Evolutionary conservation across 768 basidiomycete species (phyloP).

Genomic region (Cystobasidium tubakii): DNA sequence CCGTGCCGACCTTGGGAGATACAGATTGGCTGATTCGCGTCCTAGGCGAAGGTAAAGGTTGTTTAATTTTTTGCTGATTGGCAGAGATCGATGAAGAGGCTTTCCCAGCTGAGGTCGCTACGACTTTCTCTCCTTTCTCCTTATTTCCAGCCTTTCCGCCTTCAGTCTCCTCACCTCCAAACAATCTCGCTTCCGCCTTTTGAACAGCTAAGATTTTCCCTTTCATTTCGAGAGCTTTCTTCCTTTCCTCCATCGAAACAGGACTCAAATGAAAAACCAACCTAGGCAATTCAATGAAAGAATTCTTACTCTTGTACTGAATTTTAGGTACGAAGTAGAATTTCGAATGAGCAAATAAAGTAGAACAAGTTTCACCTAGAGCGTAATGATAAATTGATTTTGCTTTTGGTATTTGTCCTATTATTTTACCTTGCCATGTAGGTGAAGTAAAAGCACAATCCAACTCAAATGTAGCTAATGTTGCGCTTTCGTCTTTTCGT

Average conservation of each 20-base stretch:
- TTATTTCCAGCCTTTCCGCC: neutral
- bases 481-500: slow-evolving; percentile 47
- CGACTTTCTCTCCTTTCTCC: neutral
- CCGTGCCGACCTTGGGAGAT: neutral
- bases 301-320: neutral
- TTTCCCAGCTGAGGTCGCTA: too few species aligned
- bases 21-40: neutral
- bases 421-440: slow-evolving; percentile 1
- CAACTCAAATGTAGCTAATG: slow-evolving; percentile 2
- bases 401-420: slow-evolving; percentile 13
- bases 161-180: neutral
- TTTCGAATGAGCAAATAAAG: slow-evolving; percentile 60
- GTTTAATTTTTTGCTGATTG: neutral
- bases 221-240: slow-evolving; percentile 25
- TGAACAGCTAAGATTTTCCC: slow-evolving; percentile 17
- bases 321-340: slow-evolving; percentile 55
- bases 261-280: neutral
- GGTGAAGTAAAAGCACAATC: neutral
- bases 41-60: neutral
- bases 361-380: slow-evolving; percentile 68
- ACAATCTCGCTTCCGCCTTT: slow-evolving; percentile 29
- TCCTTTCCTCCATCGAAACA: slow-evolving; percentile 22
- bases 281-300: slow-evolving; percentile 4
- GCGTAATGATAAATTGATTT: slow-evolving; percentile 62
- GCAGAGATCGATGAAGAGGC: neutral